Conservation (phyloP, 129 eudicot species). For the Apium graveolens region DNA sequence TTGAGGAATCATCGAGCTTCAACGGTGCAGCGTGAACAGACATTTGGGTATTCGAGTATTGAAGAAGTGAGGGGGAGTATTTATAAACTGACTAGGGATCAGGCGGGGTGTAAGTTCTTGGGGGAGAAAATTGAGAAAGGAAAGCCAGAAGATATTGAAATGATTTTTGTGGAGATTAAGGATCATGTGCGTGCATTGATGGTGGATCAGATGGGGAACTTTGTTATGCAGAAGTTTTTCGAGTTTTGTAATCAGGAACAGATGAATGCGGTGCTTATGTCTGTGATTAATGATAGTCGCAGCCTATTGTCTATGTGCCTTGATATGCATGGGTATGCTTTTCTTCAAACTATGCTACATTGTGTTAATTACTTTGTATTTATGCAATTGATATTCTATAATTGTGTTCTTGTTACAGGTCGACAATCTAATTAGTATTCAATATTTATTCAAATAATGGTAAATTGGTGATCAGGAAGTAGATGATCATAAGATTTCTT, state of each 20-base stretch:
- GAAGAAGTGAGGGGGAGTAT: constrained; percentile 47
- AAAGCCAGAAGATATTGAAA: constrained; percentile 33
- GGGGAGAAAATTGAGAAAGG: constrained; percentile 38
- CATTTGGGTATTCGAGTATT: constrained; percentile 11
- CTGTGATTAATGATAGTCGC: constrained; percentile 20
- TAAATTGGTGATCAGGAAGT: not conserved
- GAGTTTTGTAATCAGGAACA: constrained; percentile 34
- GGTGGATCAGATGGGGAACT: constrained; percentile 43
- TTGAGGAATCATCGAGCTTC: not conserved
- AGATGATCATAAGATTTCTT: not conserved
- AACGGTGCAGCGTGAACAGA: constrained; percentile 8
- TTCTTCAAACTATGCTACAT: not conserved
- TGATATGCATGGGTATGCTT: constrained; percentile 49
- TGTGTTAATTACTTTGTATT: not conserved
- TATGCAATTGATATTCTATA: not conserved
- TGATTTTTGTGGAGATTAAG: constrained; percentile 44
- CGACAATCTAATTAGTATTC: not conserved
- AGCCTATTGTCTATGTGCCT: constrained; percentile 33
- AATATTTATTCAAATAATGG: not conserved
- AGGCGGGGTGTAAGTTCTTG: constrained; percentile 42
- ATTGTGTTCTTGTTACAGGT: not conserved
- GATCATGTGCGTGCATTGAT: constrained; percentile 47
- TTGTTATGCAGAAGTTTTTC: constrained; percentile 46
- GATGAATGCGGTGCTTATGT: constrained; percentile 28
- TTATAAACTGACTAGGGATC: constrained; percentile 33